Evolutionary conservation across 1,139 yeast species (phyloP).

Genomic region (Magnusiomyces clavatus): DNA sequence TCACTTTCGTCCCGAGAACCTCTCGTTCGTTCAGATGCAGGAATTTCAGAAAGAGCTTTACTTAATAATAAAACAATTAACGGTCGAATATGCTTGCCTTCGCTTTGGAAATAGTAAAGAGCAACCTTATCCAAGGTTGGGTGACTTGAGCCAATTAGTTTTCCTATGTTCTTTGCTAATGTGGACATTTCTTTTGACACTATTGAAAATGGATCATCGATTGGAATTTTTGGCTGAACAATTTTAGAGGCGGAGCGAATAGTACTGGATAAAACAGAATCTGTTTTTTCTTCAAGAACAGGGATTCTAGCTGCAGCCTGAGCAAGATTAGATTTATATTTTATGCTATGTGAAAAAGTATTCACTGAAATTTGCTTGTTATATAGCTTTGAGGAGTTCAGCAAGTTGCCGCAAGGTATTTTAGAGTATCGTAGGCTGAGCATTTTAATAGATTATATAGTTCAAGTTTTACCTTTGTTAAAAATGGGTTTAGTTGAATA

Average conservation of each 20-base stretch:
- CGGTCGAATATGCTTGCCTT: slow-evolving; percentile 94
- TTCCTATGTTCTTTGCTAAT: slow-evolving; percentile 79
- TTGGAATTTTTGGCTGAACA: slow-evolving; percentile 8
- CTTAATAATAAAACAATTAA: slow-evolving; percentile 75
- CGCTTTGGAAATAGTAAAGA: slow-evolving; percentile 88
- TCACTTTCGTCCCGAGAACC: slow-evolving; percentile 31
- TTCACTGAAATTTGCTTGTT: too few species aligned
- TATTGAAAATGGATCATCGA: slow-evolving; percentile 70
- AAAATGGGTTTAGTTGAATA: too few species aligned
- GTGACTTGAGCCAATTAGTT: slow-evolving; percentile 84
- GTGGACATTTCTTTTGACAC: slow-evolving; percentile 95
- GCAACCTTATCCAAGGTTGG: slow-evolving; percentile 87
- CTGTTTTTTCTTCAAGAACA: slow-evolving; percentile 1
- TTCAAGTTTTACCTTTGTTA: too few species aligned
- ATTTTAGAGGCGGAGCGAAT: slow-evolving; percentile 11
- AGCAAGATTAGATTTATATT: slow-evolving; percentile 1
- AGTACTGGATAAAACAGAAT: slow-evolving; percentile 8
- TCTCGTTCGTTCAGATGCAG: slow-evolving; percentile 58
- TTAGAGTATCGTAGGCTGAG: not conserved
- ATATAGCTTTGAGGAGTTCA: too few species aligned
- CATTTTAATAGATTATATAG: not conserved
- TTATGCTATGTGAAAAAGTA: too few species aligned
- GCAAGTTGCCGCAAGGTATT: too few species aligned
- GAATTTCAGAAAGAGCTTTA: slow-evolving; percentile 73
- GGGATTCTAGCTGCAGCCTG: slow-evolving; percentile 3